Evolutionary conservation across 805 yeast species (phyloP).

Genomic region (Ogataea haglerorum): DNA sequence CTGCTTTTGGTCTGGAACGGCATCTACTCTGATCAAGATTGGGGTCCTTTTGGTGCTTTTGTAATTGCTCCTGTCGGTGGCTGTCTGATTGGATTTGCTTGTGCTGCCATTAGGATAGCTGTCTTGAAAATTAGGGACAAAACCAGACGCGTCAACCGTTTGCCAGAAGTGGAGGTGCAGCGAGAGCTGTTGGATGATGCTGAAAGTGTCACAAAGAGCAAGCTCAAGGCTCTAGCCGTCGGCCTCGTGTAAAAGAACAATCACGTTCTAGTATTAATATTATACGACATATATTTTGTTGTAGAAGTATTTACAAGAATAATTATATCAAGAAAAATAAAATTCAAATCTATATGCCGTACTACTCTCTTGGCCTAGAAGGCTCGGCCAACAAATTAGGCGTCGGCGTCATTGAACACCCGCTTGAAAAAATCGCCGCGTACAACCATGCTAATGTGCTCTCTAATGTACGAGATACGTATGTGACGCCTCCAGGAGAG

Average conservation of each 20-base stretch:
- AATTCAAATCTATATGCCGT: slow-evolving; percentile 1
- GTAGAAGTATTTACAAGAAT: neutral
- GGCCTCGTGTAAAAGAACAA: slow-evolving; percentile 13
- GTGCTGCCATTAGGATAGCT: slow-evolving; percentile 47
- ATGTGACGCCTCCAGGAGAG: slow-evolving; percentile 95
- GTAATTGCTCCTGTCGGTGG: slow-evolving; percentile 88
- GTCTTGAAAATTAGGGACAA: slow-evolving; percentile 33
- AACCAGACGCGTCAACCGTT: slow-evolving; percentile 20
- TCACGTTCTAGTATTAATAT: slow-evolving; percentile 4
- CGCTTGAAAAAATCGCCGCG: slow-evolving; percentile 51
- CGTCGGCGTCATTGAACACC: slow-evolving; percentile 84
- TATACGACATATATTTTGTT: neutral
- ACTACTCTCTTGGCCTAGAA: slow-evolving; percentile 78
- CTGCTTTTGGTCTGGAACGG: slow-evolving; percentile 77
- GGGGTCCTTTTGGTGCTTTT: slow-evolving; percentile 96
- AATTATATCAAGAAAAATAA: slow-evolving; percentile 1
- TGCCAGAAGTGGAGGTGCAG: slow-evolving; percentile 11
- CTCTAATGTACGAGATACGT: slow-evolving; percentile 92
- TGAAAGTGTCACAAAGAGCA: slow-evolving; percentile 8
- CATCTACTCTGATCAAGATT: slow-evolving; percentile 68
- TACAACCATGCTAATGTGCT: slow-evolving; percentile 69
- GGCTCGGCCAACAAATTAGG: slow-evolving; percentile 98
- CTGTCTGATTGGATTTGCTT: slow-evolving; percentile 50
- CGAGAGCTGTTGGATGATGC: slow-evolving; percentile 13
- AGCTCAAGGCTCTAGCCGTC: slow-evolving; percentile 9